Percentiles rank a stretch among this genome's conserved stretches.
Conservation (phyloP, 768 basidiomycete species). For the Mycena latifolia region DNA sequence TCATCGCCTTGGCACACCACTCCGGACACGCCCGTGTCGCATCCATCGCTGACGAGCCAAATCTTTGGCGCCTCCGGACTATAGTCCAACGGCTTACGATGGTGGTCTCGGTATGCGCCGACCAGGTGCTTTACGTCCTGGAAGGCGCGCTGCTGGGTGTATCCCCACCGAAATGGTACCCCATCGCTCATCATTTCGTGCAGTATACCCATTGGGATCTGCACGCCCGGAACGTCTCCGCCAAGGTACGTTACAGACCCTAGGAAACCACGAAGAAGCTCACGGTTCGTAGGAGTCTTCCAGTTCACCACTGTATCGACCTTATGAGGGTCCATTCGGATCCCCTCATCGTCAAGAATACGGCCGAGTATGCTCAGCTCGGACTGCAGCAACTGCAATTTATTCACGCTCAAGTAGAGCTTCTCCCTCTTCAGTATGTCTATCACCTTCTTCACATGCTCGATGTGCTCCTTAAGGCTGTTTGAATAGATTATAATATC, state of each 20-base stretch:
- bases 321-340: conserved; percentile 35
- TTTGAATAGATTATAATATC: conserved; percentile 38
- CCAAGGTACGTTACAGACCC: not conserved
- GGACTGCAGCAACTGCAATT: not conserved
- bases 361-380: not conserved
- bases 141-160: conserved; percentile 1
- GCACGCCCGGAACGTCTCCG: not conserved
- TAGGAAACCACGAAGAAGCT: not conserved
- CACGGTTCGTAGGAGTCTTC: conserved; percentile 4
- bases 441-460: conserved; percentile 46
- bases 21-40: not conserved
- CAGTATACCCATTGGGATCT: not conserved
- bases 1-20: not conserved
- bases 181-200: not conserved
- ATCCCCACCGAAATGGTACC: not conserved
- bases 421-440: conserved; percentile 40
- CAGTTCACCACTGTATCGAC: not conserved
- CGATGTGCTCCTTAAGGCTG: conserved; percentile 47
- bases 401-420: conserved; percentile 43
- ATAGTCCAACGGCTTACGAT: not conserved
- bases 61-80: not conserved
- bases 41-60: not conserved
- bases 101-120: not conserved
- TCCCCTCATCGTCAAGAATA: not conserved
- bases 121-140: not conserved